A percentile compares a stretch with the other conserved stretches of the same genome.
phyloP scores from a whole-genome alignment of 2,329 filamentous ascomycete species.

The Dactylellina sp. region DNA sequence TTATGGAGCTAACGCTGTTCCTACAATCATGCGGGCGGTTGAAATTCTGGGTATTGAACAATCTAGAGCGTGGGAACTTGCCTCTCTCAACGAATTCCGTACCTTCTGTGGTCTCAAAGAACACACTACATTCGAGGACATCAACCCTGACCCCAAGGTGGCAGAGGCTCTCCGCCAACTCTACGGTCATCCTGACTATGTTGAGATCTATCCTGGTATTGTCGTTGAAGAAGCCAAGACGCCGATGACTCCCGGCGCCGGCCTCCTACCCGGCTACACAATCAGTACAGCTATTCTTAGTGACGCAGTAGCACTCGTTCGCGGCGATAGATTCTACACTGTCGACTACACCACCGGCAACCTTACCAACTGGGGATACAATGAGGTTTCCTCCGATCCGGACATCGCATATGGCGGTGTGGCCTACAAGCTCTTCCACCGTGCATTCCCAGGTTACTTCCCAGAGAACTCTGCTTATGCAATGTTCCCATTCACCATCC shows the following conservation, averaged over 20 bases:
- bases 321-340: constrained; percentile 72
- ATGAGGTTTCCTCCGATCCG: constrained; percentile 63
- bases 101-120: constrained; percentile 72
- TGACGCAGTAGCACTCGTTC: constrained; percentile 72
- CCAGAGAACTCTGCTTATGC: constrained; percentile 65
- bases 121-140: constrained; percentile 71
- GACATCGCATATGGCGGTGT: constrained; percentile 66
- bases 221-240: constrained; percentile 72
- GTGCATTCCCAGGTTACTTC: constrained; percentile 67
- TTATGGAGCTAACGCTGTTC: constrained; percentile 65
- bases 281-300: constrained; percentile 71
- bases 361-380: constrained; percentile 66
- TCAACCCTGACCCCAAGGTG: constrained; percentile 71
- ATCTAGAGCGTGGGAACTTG: constrained; percentile 72
- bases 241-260: constrained; percentile 68
- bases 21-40: constrained; percentile 71
- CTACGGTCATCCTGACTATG: constrained; percentile 74
- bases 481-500: constrained; percentile 67
- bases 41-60: constrained; percentile 74
- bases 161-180: constrained; percentile 70
- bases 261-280: constrained; percentile 69
- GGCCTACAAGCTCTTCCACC: constrained; percentile 67
- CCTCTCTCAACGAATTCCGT: constrained; percentile 74
- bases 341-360: constrained; percentile 65
- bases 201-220: constrained; percentile 77